Conservation (phyloP, 202 grass and related monocot species). For the Zoysia matrella region DNA sequence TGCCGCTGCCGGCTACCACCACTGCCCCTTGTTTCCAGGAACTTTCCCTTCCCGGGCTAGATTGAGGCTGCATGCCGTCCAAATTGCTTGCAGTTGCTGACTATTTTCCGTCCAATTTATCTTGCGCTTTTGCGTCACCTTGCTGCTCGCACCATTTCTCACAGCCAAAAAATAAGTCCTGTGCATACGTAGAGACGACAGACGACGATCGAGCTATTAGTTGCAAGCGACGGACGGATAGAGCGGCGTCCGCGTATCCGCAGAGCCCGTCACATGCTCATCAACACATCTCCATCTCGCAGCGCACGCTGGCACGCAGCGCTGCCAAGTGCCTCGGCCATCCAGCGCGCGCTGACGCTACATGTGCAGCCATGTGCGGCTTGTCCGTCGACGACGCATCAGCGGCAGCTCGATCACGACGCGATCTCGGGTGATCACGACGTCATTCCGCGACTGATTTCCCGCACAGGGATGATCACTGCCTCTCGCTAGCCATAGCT, state of each 20-base stretch:
- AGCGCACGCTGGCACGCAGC: not conserved
- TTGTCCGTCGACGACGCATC: constrained; percentile 6
- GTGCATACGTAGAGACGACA: too few relatives aligned
- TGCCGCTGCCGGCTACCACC: constrained; percentile 9
- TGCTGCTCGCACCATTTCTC: too few relatives aligned
- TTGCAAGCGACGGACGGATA: too few relatives aligned
- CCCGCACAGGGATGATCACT: not conserved
- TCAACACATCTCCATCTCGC: too few relatives aligned
- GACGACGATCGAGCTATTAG: too few relatives aligned
- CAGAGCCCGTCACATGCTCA: too few relatives aligned
- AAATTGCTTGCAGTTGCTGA: too few relatives aligned
- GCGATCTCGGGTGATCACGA: constrained; percentile 18
- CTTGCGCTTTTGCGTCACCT: too few relatives aligned
- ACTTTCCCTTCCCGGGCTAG: not conserved
- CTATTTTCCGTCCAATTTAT: too few relatives aligned
- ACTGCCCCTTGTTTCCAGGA: constrained; percentile 34
- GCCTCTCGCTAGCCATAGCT: not conserved
- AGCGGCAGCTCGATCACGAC: not conserved
- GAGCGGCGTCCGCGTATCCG: too few relatives aligned
- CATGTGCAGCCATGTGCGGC: constrained; percentile 48
- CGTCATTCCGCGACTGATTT: not conserved
- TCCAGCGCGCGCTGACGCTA: constrained; percentile 14
- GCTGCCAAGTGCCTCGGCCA: constrained; percentile 38
- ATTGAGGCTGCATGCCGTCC: too few relatives aligned
- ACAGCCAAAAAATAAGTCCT: too few relatives aligned